These are phyloP conservation scores for Xylariaceae sp. DNA, from an alignment of 2,329 filamentous ascomycete species.

Conservation along the genomic window DNA sequence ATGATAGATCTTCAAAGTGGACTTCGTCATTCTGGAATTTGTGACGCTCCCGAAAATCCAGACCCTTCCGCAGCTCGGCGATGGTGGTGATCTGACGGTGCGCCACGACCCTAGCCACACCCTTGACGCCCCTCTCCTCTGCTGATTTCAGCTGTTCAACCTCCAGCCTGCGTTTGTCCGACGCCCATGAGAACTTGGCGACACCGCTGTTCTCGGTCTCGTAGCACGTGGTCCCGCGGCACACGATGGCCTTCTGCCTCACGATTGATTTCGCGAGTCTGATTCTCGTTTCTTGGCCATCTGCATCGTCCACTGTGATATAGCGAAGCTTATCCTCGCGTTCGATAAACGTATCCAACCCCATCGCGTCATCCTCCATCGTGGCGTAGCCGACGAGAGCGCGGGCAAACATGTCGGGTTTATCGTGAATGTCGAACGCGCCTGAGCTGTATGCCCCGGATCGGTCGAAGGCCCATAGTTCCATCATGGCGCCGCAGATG, in stretches of 20 bases:
- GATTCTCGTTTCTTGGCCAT: no score
- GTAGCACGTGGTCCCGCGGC: slow-evolving; percentile 13
- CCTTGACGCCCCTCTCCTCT: neutral
- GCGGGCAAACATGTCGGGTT: no score
- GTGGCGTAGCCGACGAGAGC: no score
- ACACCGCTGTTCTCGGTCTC: slow-evolving; percentile 2
- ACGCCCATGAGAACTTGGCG: no score
- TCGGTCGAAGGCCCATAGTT: slow-evolving; percentile 9
- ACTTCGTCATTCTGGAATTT: slow-evolving; percentile 1
- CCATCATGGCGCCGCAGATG: slow-evolving; percentile 2
- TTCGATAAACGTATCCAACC: no score
- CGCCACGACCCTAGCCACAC: slow-evolving; percentile 6
- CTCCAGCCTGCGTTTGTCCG: slow-evolving; percentile 1
- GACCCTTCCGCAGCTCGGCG: slow-evolving; percentile 3
- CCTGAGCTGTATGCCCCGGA: slow-evolving; percentile 6
- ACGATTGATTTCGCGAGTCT: no score
- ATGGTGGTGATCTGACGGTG: slow-evolving; percentile 8
- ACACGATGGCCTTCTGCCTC: no score
- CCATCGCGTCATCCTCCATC: no score
- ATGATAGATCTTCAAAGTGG: slow-evolving; percentile 6
- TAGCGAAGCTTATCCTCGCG: no score
- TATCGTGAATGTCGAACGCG: no score
- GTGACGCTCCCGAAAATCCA: no score
- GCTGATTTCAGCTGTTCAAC: slow-evolving; percentile 9
- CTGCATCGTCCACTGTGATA: no score